phyloP scores from a whole-genome alignment of 106 monocot genomes.

The Dendrobium officinale region DNA sequence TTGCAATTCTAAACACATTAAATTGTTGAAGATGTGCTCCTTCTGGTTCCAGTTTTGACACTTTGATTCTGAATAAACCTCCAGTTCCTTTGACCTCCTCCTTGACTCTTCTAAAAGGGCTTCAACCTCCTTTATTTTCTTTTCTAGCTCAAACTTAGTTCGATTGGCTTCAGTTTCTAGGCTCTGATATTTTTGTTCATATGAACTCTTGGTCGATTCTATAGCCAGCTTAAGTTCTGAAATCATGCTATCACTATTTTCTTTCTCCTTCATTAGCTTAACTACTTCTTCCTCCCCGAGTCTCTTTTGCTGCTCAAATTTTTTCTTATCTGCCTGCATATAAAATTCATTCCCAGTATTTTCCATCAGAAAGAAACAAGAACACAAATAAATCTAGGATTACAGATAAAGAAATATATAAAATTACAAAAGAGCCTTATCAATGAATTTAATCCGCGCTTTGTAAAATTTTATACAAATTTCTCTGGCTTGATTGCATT shows the following conservation, averaged over 20 bases:
- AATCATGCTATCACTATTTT: slow-evolving; percentile 48
- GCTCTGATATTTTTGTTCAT: slow-evolving; percentile 38
- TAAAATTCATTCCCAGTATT: background rate
- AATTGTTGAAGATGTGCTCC: slow-evolving; percentile 27
- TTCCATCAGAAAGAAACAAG: background rate
- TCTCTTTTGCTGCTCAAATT: slow-evolving; percentile 39
- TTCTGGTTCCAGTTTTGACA: slow-evolving; percentile 28
- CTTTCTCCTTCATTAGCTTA: slow-evolving; percentile 63
- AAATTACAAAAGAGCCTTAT: no score
- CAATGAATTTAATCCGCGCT: no score
- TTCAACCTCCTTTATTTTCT: slow-evolving; percentile 32
- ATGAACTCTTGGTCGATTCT: slow-evolving; percentile 34
- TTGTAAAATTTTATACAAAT: background rate
- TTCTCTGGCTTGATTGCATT: background rate
- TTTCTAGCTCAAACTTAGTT: slow-evolving; percentile 30
- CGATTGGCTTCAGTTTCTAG: slow-evolving; percentile 34
- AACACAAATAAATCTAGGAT: background rate
- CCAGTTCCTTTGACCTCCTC: slow-evolving; percentile 32
- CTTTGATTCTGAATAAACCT: slow-evolving; percentile 45
- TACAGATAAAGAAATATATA: background rate
- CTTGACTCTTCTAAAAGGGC: slow-evolving; percentile 42
- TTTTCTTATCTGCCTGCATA: slow-evolving; percentile 34
- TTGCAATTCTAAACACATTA: slow-evolving; percentile 29
- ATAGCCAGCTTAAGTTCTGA: slow-evolving; percentile 57
- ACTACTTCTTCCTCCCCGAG: slow-evolving; percentile 49